Conservation (phyloP, 1,284 basidiomycete species). For the Paramarasmius palmivorus region DNA sequence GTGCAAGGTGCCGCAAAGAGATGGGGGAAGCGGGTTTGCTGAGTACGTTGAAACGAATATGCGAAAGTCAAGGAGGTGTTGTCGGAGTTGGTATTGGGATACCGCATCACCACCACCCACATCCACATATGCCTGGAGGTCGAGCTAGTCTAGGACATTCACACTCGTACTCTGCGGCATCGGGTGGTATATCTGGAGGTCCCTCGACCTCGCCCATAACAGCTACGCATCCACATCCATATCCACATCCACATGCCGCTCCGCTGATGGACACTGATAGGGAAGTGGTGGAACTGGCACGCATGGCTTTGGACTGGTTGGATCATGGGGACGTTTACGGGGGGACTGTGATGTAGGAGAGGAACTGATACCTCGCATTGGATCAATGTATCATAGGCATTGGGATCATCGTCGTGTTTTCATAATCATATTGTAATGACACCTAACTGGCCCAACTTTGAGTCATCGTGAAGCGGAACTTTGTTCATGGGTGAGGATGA, state of each 20-base stretch:
- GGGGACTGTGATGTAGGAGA: neutral
- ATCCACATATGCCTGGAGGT: conserved; percentile 13
- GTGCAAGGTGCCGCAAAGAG: conserved; percentile 5
- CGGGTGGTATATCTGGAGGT: neutral
- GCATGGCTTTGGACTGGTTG: conserved; percentile 51
- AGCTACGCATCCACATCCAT: neutral
- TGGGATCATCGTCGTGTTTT: too few relatives aligned
- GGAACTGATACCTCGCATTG: too few relatives aligned
- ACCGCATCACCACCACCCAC: conserved; percentile 7
- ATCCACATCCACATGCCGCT: neutral
- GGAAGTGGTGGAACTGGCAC: conserved; percentile 56
- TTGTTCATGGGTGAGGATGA: too few relatives aligned
- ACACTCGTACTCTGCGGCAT: conserved; percentile 20
- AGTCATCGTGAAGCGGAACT: too few relatives aligned
- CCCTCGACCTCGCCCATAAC: neutral
- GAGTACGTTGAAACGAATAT: conserved; percentile 44
- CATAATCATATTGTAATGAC: too few relatives aligned
- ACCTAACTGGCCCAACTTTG: too few relatives aligned
- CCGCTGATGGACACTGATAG: conserved; percentile 44
- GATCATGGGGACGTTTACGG: conserved; percentile 38
- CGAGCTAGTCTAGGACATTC: conserved; percentile 14
- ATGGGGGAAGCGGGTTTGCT: conserved; percentile 23
- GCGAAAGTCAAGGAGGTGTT: conserved; percentile 42
- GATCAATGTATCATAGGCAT: too few relatives aligned
- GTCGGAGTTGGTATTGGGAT: conserved; percentile 23